Conservation (phyloP, 345 rosid genomes). For the Trapa bicornis region DNA sequence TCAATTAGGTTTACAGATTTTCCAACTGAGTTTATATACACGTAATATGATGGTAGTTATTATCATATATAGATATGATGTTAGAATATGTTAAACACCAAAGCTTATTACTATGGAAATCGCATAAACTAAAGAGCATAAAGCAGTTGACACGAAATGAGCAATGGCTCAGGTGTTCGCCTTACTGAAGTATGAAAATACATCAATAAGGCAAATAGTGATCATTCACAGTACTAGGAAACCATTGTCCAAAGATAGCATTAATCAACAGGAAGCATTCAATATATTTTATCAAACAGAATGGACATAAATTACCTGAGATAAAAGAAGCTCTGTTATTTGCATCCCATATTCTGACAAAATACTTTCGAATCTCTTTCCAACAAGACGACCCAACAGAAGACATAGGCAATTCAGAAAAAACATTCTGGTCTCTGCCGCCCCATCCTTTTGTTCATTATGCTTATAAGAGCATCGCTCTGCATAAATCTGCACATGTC, state of each 20-base stretch:
- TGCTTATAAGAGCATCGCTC: constrained; percentile 35
- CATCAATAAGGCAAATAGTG: background rate
- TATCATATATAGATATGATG: background rate
- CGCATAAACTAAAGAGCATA: background rate
- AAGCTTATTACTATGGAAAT: background rate
- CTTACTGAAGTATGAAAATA: background rate
- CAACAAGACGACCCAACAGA: constrained; percentile 66
- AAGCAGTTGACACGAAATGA: background rate
- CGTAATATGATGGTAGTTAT: background rate
- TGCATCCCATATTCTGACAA: constrained; percentile 51
- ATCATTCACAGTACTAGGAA: background rate
- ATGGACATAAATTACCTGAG: constrained; percentile 39
- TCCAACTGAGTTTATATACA: background rate
- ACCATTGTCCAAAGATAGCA: background rate
- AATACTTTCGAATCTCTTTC: constrained; percentile 45
- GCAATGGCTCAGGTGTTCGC: background rate
- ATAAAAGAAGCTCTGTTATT: constrained; percentile 49
- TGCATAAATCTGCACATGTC: constrained; percentile 14
- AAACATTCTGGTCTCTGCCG: constrained; percentile 62
- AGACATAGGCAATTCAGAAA: constrained; percentile 84
- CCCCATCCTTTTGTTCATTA: constrained; percentile 29
- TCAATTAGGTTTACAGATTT: background rate
- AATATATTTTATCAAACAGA: background rate
- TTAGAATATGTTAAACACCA: background rate
- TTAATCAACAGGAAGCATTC: background rate